Evolutionary conservation across 2,329 filamentous ascomycete genomes (phyloP).

Genomic region (Alternaria postmessia): DNA sequence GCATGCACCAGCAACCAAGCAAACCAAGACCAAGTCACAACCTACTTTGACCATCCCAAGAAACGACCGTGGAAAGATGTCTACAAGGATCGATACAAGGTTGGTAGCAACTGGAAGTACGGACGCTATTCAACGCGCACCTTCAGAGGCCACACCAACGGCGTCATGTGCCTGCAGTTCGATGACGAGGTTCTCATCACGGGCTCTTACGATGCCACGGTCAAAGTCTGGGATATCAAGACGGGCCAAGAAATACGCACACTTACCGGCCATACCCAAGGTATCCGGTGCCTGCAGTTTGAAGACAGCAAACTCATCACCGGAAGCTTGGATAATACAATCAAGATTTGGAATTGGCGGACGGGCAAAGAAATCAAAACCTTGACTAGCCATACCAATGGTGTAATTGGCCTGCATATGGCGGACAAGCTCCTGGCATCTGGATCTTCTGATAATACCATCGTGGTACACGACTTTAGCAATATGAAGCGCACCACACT

Average conservation of each 20-base stretch:
- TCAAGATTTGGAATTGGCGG: constrained; percentile 97
- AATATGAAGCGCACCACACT: constrained; percentile 82
- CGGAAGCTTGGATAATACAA: constrained; percentile 83
- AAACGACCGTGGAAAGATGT: constrained; percentile 91
- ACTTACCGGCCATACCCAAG: constrained; percentile 79
- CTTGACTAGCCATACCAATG: constrained; percentile 78
- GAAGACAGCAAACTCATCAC: constrained; percentile 91
- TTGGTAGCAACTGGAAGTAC: constrained; percentile 97
- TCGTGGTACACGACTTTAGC: constrained; percentile 92
- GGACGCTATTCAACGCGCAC: constrained; percentile 85
- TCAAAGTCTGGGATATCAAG: constrained; percentile 96
- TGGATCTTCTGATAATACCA: constrained; percentile 85
- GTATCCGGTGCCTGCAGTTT: constrained; percentile 90
- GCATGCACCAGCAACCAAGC: constrained; percentile 35
- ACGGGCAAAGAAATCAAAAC: constrained; percentile 87
- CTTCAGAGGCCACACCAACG: constrained; percentile 88
- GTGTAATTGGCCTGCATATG: constrained; percentile 88
- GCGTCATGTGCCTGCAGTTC: constrained; percentile 80
- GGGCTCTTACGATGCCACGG: constrained; percentile 92
- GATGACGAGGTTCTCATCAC: constrained; percentile 92
- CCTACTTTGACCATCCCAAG: constrained; percentile 59
- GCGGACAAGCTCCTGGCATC: constrained; percentile 84
- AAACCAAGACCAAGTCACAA: constrained; percentile 49
- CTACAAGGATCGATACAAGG: constrained; percentile 93
- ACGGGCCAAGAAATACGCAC: constrained; percentile 88